Evolutionary conservation across 2,329 filamentous ascomycete species (phyloP).

Genomic region (Diaporthe ampelina): DNA sequence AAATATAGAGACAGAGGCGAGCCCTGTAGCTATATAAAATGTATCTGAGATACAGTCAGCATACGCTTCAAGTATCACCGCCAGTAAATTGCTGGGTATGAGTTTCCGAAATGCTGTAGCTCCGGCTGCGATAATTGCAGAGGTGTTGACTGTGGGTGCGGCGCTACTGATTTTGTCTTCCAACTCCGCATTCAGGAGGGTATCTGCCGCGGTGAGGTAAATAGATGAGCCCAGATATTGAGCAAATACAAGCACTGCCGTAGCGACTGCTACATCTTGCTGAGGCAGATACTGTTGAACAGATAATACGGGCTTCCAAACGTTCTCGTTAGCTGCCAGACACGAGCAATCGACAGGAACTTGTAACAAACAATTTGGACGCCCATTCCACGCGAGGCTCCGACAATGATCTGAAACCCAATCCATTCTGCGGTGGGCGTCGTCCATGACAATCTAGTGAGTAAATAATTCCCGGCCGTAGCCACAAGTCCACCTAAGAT

Average conservation of each 20-base stretch:
- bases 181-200: not conserved
- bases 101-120: not conserved
- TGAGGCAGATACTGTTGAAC: not conserved
- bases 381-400: not conserved
- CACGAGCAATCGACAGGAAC: not conserved
- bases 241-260: not conserved
- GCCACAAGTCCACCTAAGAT: not conserved
- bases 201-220: not conserved
- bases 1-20: not conserved
- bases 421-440: not conserved
- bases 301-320: not conserved
- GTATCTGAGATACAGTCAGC: not conserved
- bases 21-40: not conserved
- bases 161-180: not conserved
- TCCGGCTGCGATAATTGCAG: not conserved
- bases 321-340: not conserved
- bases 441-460: not conserved
- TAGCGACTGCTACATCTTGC: not conserved
- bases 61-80: not conserved
- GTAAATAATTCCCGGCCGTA: not conserved
- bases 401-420: not conserved
- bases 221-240: not conserved
- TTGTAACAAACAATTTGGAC: not conserved
- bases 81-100: not conserved
- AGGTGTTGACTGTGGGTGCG: not conserved